Conservation (phyloP, 768 basidiomycete species). For the Pisolithus orientalis region DNA sequence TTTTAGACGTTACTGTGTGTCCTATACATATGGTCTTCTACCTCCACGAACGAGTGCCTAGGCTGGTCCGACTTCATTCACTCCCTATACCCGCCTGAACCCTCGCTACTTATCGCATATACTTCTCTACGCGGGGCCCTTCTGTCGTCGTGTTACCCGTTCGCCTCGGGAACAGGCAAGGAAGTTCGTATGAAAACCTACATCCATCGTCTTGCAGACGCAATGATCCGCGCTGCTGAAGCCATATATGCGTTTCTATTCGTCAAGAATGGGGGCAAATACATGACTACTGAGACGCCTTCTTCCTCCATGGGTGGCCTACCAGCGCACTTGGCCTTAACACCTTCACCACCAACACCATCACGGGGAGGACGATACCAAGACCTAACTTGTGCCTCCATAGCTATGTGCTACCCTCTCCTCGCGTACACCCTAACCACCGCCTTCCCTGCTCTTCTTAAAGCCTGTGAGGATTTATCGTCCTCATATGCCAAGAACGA, state of each 20-base stretch:
- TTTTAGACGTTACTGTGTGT: background rate
- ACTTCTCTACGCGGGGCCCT: conserved; percentile 16
- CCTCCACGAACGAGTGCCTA: background rate
- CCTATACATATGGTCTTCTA: background rate
- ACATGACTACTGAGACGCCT: background rate
- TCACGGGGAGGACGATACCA: background rate
- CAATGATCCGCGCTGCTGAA: conserved; percentile 13
- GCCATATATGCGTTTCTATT: conserved; percentile 16
- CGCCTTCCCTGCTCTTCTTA: conserved; percentile 13
- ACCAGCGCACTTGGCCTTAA: background rate
- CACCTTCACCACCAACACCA: background rate
- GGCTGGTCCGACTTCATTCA: conserved; percentile 17
- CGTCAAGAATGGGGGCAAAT: background rate
- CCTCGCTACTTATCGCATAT: conserved; percentile 19
- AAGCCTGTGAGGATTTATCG: background rate
- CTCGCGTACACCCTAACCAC: conserved; percentile 17
- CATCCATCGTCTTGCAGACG: conserved; percentile 13
- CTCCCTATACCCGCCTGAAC: conserved; percentile 13
- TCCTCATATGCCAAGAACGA: background rate
- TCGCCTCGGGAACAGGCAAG: conserved; percentile 1
- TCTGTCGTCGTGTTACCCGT: background rate
- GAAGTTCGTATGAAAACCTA: background rate
- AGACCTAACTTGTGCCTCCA: conserved; percentile 12
- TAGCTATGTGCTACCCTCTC: conserved; percentile 18
- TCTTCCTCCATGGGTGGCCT: background rate